These are phyloP conservation scores for Hemileccinum rubropunctum DNA, from an alignment of 768 basidiomycete species.

Conservation along the genomic window DNA sequence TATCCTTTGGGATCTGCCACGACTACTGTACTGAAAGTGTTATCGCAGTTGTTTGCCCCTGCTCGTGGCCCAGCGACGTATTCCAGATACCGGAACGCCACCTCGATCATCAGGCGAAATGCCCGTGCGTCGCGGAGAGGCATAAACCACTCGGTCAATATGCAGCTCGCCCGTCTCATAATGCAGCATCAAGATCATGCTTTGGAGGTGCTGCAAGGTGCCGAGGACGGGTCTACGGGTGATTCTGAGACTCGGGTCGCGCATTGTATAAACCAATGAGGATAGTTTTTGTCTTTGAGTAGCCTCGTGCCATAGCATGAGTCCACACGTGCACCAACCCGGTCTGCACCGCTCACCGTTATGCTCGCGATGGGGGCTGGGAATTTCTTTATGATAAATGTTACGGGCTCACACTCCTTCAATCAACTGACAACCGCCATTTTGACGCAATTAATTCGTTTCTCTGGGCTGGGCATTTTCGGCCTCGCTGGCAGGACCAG, in stretches of 20 bases:
- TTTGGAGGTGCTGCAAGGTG: conserved; percentile 20
- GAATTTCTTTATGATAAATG: conserved; percentile 30
- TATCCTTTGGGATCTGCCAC: conserved; percentile 8
- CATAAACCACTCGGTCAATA: conserved; percentile 14
- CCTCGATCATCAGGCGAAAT: conserved; percentile 59
- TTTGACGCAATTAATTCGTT: conserved; percentile 18
- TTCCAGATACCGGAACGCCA: conserved; percentile 52
- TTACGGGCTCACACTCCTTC: conserved; percentile 18
- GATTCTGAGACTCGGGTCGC: conserved; percentile 27
- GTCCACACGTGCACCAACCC: conserved; percentile 5
- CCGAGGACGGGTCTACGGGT: conserved; percentile 19
- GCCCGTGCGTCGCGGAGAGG: conserved; percentile 31
- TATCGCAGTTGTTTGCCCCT: conserved; percentile 63
- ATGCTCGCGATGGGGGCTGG: conserved; percentile 16
- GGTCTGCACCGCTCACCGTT: conserved; percentile 4
- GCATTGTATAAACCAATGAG: conserved; percentile 31
- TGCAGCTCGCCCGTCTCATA: conserved; percentile 31
- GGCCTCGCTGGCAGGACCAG: conserved; percentile 12
- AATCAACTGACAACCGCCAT: conserved; percentile 22
- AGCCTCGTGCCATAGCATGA: too few relatives aligned
- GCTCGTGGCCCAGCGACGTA: conserved; percentile 44
- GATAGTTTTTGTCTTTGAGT: neutral
- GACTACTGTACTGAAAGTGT: neutral
- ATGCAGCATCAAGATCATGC: conserved; percentile 30
- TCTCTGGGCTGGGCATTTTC: conserved; percentile 15